Evolutionary conservation across 2,329 filamentous ascomycete species (phyloP).

Genomic region (Fusarium sp.): DNA sequence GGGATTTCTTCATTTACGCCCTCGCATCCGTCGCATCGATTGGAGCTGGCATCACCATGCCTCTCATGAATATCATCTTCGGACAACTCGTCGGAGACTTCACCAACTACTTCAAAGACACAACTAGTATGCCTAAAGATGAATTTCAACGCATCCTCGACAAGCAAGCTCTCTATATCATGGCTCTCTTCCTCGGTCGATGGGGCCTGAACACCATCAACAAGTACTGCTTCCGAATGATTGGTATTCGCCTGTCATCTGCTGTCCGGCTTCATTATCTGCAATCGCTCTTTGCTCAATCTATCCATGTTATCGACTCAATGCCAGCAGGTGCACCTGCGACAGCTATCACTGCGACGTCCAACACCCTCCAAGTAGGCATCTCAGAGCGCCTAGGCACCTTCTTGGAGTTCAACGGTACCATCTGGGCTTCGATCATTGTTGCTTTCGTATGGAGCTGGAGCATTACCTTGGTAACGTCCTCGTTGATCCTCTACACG

Average conservation of each 20-base stretch:
- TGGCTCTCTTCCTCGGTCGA: conserved; percentile 45
- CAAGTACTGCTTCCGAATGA: conserved; percentile 60
- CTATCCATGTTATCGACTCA: conserved; percentile 65
- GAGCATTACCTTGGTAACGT: conserved; percentile 67
- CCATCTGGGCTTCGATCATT: conserved; percentile 62
- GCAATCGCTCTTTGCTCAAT: conserved; percentile 64
- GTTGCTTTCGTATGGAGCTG: conserved; percentile 69
- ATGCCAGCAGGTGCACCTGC: conserved; percentile 66
- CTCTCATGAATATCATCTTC: conserved; percentile 58
- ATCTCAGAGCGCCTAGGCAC: conserved; percentile 67
- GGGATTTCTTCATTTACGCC: conserved; percentile 52
- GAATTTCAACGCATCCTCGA: conserved; percentile 33
- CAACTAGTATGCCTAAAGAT: conserved; percentile 26
- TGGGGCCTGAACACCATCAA: conserved; percentile 47
- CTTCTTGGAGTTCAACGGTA: conserved; percentile 61
- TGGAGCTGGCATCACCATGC: conserved; percentile 53
- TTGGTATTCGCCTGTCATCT: conserved; percentile 66
- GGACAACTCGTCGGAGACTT: conserved; percentile 52
- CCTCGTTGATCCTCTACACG: conserved; percentile 63
- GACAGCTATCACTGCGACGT: conserved; percentile 67
- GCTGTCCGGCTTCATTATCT: conserved; percentile 67
- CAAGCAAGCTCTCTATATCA: conserved; percentile 47
- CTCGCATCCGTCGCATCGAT: conserved; percentile 53
- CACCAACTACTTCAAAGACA: conserved; percentile 47
- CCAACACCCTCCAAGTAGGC: conserved; percentile 68